Evolutionary conservation across 371 early-diverging fungal genomes (phyloP).

Genomic region (Mucor plumbeus): DNA sequence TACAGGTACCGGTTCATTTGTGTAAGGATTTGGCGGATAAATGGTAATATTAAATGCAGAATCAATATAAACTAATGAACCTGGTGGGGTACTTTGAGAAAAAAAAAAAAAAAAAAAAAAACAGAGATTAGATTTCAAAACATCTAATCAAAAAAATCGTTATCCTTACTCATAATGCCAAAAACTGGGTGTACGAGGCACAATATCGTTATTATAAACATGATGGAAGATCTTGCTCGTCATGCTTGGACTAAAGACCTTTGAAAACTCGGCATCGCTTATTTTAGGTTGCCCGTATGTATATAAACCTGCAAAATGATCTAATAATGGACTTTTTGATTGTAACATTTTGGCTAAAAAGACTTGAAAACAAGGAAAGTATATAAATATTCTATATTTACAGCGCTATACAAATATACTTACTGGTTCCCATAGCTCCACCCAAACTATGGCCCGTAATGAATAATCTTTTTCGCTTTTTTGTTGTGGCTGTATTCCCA

Average conservation of each 20-base stretch:
- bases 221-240: constrained; percentile 64
- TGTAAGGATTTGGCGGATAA: constrained; percentile 64
- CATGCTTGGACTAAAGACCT: constrained; percentile 51
- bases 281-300: constrained; percentile 66
- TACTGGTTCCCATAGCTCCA: constrained; percentile 52
- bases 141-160: not conserved
- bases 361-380: constrained; percentile 40
- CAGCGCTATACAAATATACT: not conserved
- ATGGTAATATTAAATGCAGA: constrained; percentile 56
- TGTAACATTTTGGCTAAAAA: constrained; percentile 67
- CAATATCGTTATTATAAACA: constrained; percentile 59
- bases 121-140: not conserved
- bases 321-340: constrained; percentile 55
- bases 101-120: too few species aligned
- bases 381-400: not conserved
- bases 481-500: constrained; percentile 1
- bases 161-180: constrained; percentile 27
- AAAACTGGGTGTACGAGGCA: constrained; percentile 23
- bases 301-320: constrained; percentile 61
- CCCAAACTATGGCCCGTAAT: constrained; percentile 56
- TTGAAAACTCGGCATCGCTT: constrained; percentile 59
- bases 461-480: constrained; percentile 38
- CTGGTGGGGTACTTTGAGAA: constrained; percentile 55
- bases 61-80: constrained; percentile 65
- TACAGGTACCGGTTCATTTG: constrained; percentile 61